Evolutionary conservation across 768 basidiomycete species (phyloP), one percentile per base, ranked within the genome.

Genomic region (Boletus edulis): DNA sequence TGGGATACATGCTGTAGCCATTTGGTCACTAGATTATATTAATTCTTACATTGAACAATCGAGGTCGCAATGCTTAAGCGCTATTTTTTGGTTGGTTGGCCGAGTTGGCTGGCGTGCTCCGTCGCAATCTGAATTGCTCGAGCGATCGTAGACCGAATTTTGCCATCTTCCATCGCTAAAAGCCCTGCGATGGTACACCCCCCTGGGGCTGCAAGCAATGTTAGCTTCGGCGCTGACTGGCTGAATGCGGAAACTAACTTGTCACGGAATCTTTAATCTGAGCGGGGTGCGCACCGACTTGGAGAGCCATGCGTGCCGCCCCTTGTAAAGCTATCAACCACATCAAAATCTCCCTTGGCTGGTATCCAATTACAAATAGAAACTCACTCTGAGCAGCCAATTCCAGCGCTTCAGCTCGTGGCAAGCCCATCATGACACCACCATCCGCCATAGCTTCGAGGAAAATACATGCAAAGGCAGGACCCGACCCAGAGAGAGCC

Each of bases 401-500:
- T 69, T 99, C 97, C 41, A 98, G 73, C 5, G 97, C 94, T 71
- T 98, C 97, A 2, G 85, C 83, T 57, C 97, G 79, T 4, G 97
- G 97, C 49, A 99, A 74, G 31, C 97, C 97, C 97, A 98, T 98
- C 96, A 99, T 98, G 44, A 98, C 97, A 42, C 94, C 97, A 27
- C 97, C 97, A 70, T 98, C 97, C 1, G 94, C 89, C 94, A 99
- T 97, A 0, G 97, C 96, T 72, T 99, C 97, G 59, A 99, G 79
- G 64, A 98, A 93, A 46, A 98, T 86, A 62, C 93, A 94, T 1
- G 93, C 94, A 72, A 99, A 98, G 0, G 97, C 97, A 38, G 97
- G 97, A 0, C 97, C 97, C 8, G 93, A 94, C 0, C 95, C 97
- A 15, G 91, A 93, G 4, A 99, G 79, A 12, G 97, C 97, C 0